phyloP scores from a whole-genome alignment of 345 rosid genomes.

The Diplotaxis tenuifolia region DNA sequence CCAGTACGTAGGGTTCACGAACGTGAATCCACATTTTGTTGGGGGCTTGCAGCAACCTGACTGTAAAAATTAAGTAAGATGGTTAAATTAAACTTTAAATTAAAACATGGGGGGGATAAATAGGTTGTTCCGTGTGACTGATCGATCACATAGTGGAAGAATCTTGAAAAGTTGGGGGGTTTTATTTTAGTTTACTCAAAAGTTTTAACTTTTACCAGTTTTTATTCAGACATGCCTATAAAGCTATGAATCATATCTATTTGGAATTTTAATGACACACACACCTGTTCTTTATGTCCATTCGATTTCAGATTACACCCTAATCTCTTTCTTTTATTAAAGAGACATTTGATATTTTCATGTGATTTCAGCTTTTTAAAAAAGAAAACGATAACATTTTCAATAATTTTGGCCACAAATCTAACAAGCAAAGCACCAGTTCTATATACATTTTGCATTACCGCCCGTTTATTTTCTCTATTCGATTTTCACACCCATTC shows the following conservation, averaged over 20 bases:
- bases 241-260: neutral
- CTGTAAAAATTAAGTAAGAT: conserved; percentile 32
- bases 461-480: neutral
- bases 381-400: neutral
- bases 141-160: conserved; percentile 35
- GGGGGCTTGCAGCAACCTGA: conserved; percentile 76
- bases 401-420: neutral
- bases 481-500: neutral
- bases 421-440: conserved; percentile 18
- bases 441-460: neutral
- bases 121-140: neutral
- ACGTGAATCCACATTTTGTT: too few species aligned
- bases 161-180: conserved; percentile 30
- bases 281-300: neutral
- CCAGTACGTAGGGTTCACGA: too few species aligned
- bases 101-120: neutral
- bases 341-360: neutral
- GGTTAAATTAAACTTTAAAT: conserved; percentile 11
- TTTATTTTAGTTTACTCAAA: neutral
- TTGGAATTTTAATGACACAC: neutral
- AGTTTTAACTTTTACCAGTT: neutral
- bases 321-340: neutral
- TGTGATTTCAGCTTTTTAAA: neutral
- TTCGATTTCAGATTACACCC: neutral
- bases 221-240: neutral